These are phyloP conservation scores for Boletus smithii DNA, from an alignment of 1,284 basidiomycete genomes.

Conservation along the genomic window DNA sequence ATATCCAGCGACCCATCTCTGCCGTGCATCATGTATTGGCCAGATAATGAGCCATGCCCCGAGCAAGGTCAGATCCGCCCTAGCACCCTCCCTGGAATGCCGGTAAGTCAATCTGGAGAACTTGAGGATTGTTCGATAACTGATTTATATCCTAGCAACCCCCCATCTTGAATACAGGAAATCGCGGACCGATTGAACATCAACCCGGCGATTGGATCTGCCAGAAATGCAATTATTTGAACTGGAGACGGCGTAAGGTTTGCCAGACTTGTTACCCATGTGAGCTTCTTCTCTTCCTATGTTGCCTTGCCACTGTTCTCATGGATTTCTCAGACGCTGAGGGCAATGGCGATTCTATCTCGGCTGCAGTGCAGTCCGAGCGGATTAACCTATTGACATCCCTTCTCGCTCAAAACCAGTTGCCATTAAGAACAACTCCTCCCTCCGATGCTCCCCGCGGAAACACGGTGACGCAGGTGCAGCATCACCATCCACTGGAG, in stretches of 20 bases:
- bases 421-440: constrained; percentile 20
- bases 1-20: constrained; percentile 63
- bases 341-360: constrained; percentile 80
- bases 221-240: constrained; percentile 77
- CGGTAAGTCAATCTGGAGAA: constrained; percentile 40
- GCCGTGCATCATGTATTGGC: constrained; percentile 83
- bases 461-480: constrained; percentile 46
- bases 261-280: constrained; percentile 87
- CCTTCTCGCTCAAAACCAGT: constrained; percentile 56
- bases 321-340: constrained; percentile 57
- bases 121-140: neutral
- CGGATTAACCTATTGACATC: constrained; percentile 71
- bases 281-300: constrained; percentile 28
- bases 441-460: constrained; percentile 37
- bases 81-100: constrained; percentile 45
- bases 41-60: constrained; percentile 77
- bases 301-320: constrained; percentile 7
- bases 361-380: constrained; percentile 76
- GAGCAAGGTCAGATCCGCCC: constrained; percentile 75
- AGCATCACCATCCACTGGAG: constrained; percentile 35
- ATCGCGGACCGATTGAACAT: constrained; percentile 78
- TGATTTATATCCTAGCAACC: constrained; percentile 50
- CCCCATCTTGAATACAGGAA: constrained; percentile 85
- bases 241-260: constrained; percentile 83
- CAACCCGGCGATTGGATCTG: constrained; percentile 93